Percentiles rank a stretch among this genome's conserved stretches.
These are phyloP conservation scores for Ascochyta rabiei DNA, from an alignment of 2,329 filamentous ascomycete species.

Conservation along the genomic window DNA sequence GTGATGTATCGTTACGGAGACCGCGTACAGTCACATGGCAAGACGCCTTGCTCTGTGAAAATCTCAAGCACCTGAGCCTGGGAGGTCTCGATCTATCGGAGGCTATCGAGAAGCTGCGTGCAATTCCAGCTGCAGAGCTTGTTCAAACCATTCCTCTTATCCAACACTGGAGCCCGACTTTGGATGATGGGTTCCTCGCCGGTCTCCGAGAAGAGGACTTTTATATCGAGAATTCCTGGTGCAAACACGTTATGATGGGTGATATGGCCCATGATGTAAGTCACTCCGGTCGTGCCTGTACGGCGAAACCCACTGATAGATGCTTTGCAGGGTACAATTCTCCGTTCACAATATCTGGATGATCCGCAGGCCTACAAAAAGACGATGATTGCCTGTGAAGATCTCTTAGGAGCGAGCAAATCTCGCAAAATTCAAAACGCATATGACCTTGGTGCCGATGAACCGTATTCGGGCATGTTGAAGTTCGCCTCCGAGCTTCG, in stretches of 20 bases:
- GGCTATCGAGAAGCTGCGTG: no score
- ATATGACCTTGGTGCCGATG: neutral
- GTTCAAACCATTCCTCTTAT: neutral
- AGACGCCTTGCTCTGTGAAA: neutral
- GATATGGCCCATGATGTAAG: conserved; percentile 1
- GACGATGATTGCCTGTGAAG: neutral
- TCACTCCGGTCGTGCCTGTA: neutral
- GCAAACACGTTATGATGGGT: neutral
- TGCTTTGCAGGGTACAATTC: neutral
- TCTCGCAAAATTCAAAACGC: neutral
- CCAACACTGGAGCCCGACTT: conserved; percentile 1
- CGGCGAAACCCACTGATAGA: neutral
- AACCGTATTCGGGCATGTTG: neutral
- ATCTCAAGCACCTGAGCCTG: neutral
- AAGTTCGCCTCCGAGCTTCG: neutral
- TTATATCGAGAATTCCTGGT: conserved; percentile 1
- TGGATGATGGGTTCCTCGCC: neutral
- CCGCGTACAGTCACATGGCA: neutral
- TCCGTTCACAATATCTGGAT: neutral
- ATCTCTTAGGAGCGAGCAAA: neutral
- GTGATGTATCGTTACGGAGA: neutral
- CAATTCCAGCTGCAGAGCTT: neutral
- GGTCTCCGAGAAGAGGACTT: neutral
- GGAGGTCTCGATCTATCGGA: no score
- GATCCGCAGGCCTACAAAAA: neutral